Base-by-base conservation (phyloP, 2,329 filamentous ascomycete species). In the Zymoseptoria tritici region DNA sequence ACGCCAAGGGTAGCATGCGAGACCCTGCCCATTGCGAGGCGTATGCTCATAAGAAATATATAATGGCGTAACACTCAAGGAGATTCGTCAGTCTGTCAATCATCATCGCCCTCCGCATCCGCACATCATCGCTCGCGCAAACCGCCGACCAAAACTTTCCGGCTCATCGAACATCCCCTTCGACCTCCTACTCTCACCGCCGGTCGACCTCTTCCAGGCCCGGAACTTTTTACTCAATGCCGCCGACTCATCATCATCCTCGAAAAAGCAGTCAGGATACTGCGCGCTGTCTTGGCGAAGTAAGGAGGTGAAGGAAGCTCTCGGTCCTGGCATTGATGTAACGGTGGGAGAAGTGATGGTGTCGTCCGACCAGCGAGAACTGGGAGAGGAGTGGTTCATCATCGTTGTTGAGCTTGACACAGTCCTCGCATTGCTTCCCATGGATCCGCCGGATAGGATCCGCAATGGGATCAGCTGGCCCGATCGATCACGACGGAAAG, bases 241-340 rank as follows among this genome's bases (percentile, higher is more conserved):
- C 4, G 56, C 60, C 21, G 64, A 63, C 46, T 64, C 63, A 26
- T 60, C 58, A 52, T 67, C 66, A 26, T 68, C 63, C 24, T 71
- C 70, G 52, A 72, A 72, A 55, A 72, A 72, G 46, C 69, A 72
- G 19, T 63, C 68, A 9, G 69, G 67, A 57, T 71, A 69, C 29
- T 66, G 62, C 16, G 51, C 57, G 29, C 31, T 9, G 21, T 13
- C 22, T 16, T 16, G 54, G 16, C 46, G 42, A 24, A 70, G 55
- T 49, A 70, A 52, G 6, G 61, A 65, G 2, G 65, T 66, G 31
- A 70, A 70, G 26, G 64, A 67, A 3, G 63, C 67, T 20, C 68
- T 62, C 5, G 59, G 60, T 1, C 61, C 63, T 6, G 61, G 60
- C 7, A 65, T 64, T 3, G 63, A 58, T 13, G 65, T 60, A 8